Evolutionary conservation across 2,329 filamentous ascomycete genomes (phyloP), one percentile per base, ranked within the genome.

Genomic region (Microsporum canis): DNA sequence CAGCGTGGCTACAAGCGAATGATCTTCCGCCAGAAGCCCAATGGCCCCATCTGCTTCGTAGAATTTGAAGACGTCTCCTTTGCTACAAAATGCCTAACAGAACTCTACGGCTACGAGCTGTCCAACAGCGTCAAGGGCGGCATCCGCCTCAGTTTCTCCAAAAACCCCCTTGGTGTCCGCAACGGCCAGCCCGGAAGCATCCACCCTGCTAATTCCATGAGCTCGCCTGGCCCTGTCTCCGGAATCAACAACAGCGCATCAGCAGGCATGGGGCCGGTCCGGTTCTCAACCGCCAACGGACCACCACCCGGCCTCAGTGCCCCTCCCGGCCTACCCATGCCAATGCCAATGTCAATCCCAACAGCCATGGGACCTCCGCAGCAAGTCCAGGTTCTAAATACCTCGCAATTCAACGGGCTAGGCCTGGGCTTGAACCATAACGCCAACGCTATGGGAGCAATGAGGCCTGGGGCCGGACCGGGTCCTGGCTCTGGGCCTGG

Each of bases 11-110:
- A 96, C 78, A 97, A 95, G 76, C 84, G 94, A 33, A 84, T 99
- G 5, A 96, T 91, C 71, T 96, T 96, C 79, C 84, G 92, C 38
- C 95, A 91, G 60, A 97, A 97, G 78, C 84, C 89, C 66, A 96
- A 96, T 68, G 92, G 92, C 0, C 92, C 92, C 1, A 97, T 97
- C 91, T 97, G 94, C 72, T 97, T 97, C 73, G 94, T 99, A 41
- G 94, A 99, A 73, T 99, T 97, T 68, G 92, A 97, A 69, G 91
- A 96, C 68, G 82, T 95, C 8, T 88, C 89, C 1, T 92, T 90
- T 69, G 92, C 94, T 0, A 96, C 92, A 47, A 95, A 94, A 74
- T 88, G 91, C 0, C 80, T 97, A 2, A 85, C 91, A 65, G 90
- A 96, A 61, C 80, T 97, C 1, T 96, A 97, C 69, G 94, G 94